Evolutionary conservation across 2,329 filamentous ascomycete species (phyloP).

Genomic region (Verticillium nubilum): DNA sequence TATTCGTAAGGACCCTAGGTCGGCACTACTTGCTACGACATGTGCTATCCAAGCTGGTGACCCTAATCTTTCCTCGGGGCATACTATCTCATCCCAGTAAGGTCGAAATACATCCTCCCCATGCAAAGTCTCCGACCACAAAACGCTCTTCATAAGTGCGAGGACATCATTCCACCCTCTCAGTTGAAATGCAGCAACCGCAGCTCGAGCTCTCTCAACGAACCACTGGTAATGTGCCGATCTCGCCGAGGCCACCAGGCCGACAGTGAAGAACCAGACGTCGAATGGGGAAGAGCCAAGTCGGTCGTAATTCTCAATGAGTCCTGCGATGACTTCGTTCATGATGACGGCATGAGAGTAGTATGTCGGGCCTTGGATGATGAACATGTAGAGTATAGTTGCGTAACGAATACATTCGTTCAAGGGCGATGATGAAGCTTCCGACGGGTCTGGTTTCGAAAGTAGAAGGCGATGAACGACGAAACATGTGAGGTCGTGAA

Average conservation of each 20-base stretch:
- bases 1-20: background rate
- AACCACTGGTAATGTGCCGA: conserved; percentile 24
- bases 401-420: conserved; percentile 42
- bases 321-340: conserved; percentile 23
- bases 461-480: conserved; percentile 43
- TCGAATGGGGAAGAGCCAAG: conserved; percentile 16
- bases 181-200: background rate
- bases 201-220: conserved; percentile 13
- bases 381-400: conserved; percentile 45
- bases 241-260: conserved; percentile 27
- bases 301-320: conserved; percentile 23
- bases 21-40: background rate
- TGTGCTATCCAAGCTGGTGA: background rate
- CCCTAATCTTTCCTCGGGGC: background rate
- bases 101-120: conserved; percentile 16
- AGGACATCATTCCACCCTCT: conserved; percentile 7
- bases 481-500: conserved; percentile 52
- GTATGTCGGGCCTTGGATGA: conserved; percentile 49
- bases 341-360: conserved; percentile 42
- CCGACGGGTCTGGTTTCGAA: background rate
- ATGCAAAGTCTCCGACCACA: conserved; percentile 22
- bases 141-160: conserved; percentile 14
- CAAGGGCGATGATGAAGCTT: conserved; percentile 12
- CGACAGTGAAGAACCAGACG: conserved; percentile 37
- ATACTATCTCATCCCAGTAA: conserved; percentile 18